phyloP scores from a whole-genome alignment of 176 grass and related monocot species.

The Zoysia japonica region DNA sequence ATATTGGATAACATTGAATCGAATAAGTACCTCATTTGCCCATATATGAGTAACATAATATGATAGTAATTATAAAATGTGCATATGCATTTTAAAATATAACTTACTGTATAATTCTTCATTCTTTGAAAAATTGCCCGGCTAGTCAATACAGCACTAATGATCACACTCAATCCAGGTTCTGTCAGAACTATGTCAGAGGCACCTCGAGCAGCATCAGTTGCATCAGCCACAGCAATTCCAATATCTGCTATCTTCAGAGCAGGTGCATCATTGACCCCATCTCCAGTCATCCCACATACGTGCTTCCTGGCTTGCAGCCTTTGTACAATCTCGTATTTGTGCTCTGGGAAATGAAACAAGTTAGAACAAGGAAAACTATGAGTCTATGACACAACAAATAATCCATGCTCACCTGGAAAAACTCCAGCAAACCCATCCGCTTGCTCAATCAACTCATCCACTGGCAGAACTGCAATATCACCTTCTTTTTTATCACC shows the following conservation, averaged over 20 bases:
- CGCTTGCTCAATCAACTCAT: slow-evolving; percentile 58
- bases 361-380: slow-evolving; percentile 29
- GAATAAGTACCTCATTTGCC: neutral
- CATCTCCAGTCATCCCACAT: slow-evolving; percentile 71
- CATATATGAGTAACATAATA: slow-evolving; percentile 19
- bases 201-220: slow-evolving; percentile 59
- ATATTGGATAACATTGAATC: slow-evolving; percentile 3
- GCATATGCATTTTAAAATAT: slow-evolving; percentile 11
- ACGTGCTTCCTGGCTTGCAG: slow-evolving; percentile 67
- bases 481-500: slow-evolving; percentile 54
- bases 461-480: slow-evolving; percentile 51
- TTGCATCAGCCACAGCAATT: slow-evolving; percentile 66
- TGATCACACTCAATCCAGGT: slow-evolving; percentile 69
- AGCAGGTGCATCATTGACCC: slow-evolving; percentile 65
- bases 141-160: slow-evolving; percentile 61
- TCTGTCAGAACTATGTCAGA: slow-evolving; percentile 69
- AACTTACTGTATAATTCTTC: slow-evolving; percentile 66
- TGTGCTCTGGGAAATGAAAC: slow-evolving; percentile 52
- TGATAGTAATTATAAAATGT: slow-evolving; percentile 16
- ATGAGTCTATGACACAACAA: neutral
- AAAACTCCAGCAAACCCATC: slow-evolving; percentile 69
- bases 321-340: slow-evolving; percentile 65
- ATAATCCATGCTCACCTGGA: slow-evolving; percentile 44
- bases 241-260: slow-evolving; percentile 64
- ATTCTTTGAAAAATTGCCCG: slow-evolving; percentile 68